phyloP scores from a whole-genome alignment of 2,329 filamentous ascomycete species.

The Aspergillus ibericus region DNA sequence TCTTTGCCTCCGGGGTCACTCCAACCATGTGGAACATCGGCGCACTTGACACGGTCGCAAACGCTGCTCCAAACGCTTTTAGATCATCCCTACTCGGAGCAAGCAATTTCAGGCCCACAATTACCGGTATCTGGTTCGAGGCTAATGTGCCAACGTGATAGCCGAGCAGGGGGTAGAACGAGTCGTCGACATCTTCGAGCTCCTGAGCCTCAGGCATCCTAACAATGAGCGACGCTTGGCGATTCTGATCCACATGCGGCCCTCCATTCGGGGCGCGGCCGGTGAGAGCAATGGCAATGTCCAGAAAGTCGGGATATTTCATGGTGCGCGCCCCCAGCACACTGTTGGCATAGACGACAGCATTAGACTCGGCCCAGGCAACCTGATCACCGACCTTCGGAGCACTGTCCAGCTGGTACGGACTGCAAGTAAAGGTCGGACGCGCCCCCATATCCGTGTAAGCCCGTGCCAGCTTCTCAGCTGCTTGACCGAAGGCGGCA shows the following conservation, averaged over 20 bases:
- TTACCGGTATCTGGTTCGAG: constrained; percentile 34
- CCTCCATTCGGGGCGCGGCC: constrained; percentile 36
- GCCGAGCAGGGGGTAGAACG: constrained; percentile 43
- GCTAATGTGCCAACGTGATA: constrained; percentile 38
- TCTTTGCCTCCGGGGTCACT: constrained; percentile 42
- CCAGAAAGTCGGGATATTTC: constrained; percentile 50
- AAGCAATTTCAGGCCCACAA: constrained; percentile 34
- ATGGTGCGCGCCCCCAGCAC: constrained; percentile 47
- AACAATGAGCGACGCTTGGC: constrained; percentile 15
- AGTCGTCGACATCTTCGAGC: constrained; percentile 29
- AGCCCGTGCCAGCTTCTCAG: constrained; percentile 36
- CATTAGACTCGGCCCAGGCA: constrained; percentile 50
- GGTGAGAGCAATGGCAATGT: constrained; percentile 47
- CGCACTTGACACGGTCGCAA: constrained; percentile 44
- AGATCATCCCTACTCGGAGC: constrained; percentile 32
- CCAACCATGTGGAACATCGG: constrained; percentile 49
- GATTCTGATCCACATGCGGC: constrained; percentile 26
- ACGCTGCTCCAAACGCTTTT: constrained; percentile 49
- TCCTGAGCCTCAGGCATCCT: background rate
- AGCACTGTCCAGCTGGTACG: constrained; percentile 41
- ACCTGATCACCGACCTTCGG: constrained; percentile 43
- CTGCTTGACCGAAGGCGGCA: constrained; percentile 28
- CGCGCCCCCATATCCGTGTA: constrained; percentile 45
- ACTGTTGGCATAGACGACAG: constrained; percentile 50
- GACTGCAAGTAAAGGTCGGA: constrained; percentile 48